phyloP scores from a whole-genome alignment of 257 asterid species.

The Striga asiatica region DNA sequence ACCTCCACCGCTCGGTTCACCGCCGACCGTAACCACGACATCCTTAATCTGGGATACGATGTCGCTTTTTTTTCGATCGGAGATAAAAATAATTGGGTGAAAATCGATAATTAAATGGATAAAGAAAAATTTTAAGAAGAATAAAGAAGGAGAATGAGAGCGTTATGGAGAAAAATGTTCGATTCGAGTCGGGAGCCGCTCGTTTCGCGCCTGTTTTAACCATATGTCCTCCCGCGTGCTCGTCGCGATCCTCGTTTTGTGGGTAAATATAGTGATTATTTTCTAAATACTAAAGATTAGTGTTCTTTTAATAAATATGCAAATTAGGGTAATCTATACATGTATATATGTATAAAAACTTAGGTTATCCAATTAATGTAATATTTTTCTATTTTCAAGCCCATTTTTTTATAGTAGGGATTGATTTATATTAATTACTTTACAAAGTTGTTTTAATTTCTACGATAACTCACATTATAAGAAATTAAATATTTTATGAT shows the following conservation, averaged over 20 bases:
- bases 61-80: slow-evolving; percentile 1
- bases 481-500: no score
- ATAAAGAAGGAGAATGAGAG: slow-evolving; percentile 1
- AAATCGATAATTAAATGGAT: not conserved
- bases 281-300: no score
- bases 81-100: not conserved
- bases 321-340: no score
- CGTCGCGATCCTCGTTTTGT: not conserved
- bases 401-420: no score
- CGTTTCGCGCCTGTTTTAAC: slow-evolving; percentile 53
- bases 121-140: slow-evolving; percentile 3
- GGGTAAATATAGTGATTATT: no score
- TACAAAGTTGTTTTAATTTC: no score
- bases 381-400: no score
- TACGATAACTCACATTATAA: no score
- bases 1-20: slow-evolving; percentile 78
- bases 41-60: slow-evolving; percentile 10
- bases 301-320: no score
- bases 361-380: no score
- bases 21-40: slow-evolving; percentile 94
- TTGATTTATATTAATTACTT: no score
- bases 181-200: slow-evolving; percentile 45
- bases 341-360: no score
- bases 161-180: slow-evolving; percentile 13
- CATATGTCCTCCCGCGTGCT: slow-evolving; percentile 18